phyloP scores from a whole-genome alignment of 345 rosid species.

The Citrus sp. region DNA sequence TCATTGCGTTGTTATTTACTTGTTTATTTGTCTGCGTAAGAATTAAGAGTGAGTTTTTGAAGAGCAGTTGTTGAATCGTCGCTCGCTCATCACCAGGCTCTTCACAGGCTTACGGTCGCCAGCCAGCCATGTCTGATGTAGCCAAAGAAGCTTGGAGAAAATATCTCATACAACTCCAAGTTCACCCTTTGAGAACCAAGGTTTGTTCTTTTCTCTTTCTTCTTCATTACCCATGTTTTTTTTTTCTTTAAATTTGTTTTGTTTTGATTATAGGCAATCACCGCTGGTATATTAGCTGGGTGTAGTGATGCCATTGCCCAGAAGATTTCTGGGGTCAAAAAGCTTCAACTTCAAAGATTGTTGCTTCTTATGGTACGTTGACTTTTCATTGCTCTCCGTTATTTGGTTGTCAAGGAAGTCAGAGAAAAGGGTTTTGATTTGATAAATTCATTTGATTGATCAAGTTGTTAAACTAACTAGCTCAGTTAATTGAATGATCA shows the following conservation, averaged over 20 bases:
- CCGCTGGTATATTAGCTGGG: slow-evolving; percentile 77
- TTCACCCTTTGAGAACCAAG: slow-evolving; percentile 83
- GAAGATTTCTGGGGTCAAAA: slow-evolving; percentile 74
- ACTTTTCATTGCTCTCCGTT: slow-evolving; percentile 1
- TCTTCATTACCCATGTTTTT: slow-evolving; percentile 8
- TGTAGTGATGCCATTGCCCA: slow-evolving; percentile 79
- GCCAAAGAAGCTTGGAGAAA: slow-evolving; percentile 86
- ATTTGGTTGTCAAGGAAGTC: slow-evolving; percentile 14
- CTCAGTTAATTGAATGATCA: neutral
- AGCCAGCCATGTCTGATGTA: slow-evolving; percentile 54
- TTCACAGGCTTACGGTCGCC: neutral
- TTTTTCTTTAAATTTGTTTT: neutral
- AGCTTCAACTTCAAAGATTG: slow-evolving; percentile 63
- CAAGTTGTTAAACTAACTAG: neutral
- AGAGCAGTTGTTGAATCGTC: neutral
- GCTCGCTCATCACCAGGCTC: too few relatives aligned
- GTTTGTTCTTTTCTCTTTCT: slow-evolving; percentile 21
- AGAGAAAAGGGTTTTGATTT: neutral
- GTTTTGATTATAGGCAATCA: slow-evolving; percentile 58
- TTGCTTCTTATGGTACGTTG: slow-evolving; percentile 65
- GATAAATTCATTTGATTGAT: neutral
- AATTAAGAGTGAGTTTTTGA: neutral
- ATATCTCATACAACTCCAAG: slow-evolving; percentile 82
- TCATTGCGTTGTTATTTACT: neutral
- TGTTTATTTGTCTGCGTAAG: neutral